Percentiles rank a stretch among this genome's conserved stretches.
phyloP scores from a whole-genome alignment of 1,139 yeast genomes.

The Zygoascus meyerae region DNA sequence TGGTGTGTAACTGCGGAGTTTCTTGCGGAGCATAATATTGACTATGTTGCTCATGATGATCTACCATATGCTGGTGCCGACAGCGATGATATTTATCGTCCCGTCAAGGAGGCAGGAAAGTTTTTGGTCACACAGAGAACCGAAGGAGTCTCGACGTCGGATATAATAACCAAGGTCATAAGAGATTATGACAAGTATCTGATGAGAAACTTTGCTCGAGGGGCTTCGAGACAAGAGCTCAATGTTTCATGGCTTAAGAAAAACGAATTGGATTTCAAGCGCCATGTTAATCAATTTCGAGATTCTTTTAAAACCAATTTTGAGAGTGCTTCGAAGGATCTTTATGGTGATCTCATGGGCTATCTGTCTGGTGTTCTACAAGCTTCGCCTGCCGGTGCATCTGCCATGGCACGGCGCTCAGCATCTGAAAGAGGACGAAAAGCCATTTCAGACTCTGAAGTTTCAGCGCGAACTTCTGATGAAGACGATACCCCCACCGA shows the following conservation, averaged over 20 bases:
- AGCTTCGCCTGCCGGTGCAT: constrained; percentile 11
- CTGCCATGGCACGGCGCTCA: constrained; percentile 3
- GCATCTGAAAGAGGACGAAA: neutral
- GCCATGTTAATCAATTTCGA: constrained; percentile 83
- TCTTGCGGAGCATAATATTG: constrained; percentile 70
- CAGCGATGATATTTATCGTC: constrained; percentile 85
- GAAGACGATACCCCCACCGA: constrained; percentile 3
- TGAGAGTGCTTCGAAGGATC: constrained; percentile 63
- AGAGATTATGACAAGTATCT: constrained; percentile 93
- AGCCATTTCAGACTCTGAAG: neutral
- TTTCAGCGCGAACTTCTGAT: constrained; percentile 4
- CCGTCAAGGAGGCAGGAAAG: constrained; percentile 85
- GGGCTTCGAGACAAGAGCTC: constrained; percentile 92
- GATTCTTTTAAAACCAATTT: constrained; percentile 74
- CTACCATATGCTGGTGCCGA: constrained; percentile 86
- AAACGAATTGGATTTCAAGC: constrained; percentile 88
- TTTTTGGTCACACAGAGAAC: constrained; percentile 94
- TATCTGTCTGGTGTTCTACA: constrained; percentile 33
- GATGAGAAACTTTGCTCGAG: constrained; percentile 95
- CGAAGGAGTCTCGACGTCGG: constrained; percentile 93
- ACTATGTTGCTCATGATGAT: constrained; percentile 97
- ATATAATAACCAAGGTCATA: constrained; percentile 89
- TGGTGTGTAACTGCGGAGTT: constrained; percentile 91
- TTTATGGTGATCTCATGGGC: constrained; percentile 70
- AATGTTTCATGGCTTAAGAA: constrained; percentile 97